Evolutionary conservation across 768 basidiomycete genomes (phyloP).

Genomic region (Rubroboletus pulcherrimus): DNA sequence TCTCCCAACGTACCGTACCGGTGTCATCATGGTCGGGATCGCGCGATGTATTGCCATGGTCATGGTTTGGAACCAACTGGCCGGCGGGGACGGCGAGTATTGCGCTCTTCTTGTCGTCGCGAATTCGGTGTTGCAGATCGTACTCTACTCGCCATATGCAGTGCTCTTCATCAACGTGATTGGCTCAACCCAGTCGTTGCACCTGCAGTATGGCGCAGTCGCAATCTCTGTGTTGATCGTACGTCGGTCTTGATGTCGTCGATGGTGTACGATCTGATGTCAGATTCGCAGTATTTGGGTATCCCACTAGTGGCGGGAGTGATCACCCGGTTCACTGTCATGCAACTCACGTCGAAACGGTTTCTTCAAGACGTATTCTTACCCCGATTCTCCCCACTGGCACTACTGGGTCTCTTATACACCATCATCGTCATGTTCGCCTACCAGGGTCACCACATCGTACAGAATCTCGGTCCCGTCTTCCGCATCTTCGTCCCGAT

Average conservation of each 20-base stretch:
- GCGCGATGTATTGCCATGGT: constrained; percentile 53
- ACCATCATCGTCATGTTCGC: constrained; percentile 77
- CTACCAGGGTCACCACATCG: constrained; percentile 63
- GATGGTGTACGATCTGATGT: neutral
- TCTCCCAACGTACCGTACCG: constrained; percentile 66
- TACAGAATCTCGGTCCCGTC: constrained; percentile 69
- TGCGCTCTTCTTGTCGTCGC: constrained; percentile 79
- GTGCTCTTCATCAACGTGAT: constrained; percentile 73
- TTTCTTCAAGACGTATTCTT: constrained; percentile 60
- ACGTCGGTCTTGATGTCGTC: constrained; percentile 28
- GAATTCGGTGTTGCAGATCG: constrained; percentile 76
- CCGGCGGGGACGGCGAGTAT: constrained; percentile 63
- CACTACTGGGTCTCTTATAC: constrained; percentile 75
- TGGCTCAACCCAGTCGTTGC: constrained; percentile 39
- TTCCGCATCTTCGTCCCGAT: constrained; percentile 82
- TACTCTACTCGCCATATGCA: constrained; percentile 64
- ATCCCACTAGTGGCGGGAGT: constrained; percentile 74
- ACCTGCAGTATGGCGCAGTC: constrained; percentile 54
- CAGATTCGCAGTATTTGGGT: constrained; percentile 60
- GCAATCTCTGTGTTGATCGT: constrained; percentile 71
- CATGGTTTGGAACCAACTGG: constrained; percentile 79
- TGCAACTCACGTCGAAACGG: constrained; percentile 39
- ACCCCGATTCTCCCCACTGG: constrained; percentile 63
- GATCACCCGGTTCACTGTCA: constrained; percentile 58
- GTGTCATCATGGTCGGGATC: constrained; percentile 76